A percentile compares a stretch with the other conserved stretches of the same genome.
Conservation (phyloP, 2,329 filamentous ascomycete genomes). For the Lachnellula subtilissima region DNA sequence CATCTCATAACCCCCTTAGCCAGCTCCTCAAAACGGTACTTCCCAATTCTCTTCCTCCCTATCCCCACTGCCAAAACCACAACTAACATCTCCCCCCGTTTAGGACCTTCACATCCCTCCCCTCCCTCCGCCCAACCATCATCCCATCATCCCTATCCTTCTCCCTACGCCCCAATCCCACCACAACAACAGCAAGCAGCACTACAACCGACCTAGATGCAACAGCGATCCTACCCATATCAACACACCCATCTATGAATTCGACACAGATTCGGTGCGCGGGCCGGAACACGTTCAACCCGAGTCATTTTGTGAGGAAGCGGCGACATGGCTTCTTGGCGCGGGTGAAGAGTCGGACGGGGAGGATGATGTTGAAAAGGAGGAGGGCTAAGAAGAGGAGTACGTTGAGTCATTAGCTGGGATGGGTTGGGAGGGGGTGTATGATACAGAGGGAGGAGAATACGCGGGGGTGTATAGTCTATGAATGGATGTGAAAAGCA, state of each 20-base stretch:
- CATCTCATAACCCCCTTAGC: conserved; percentile 7
- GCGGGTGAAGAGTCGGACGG: conserved; percentile 31
- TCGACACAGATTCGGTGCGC: conserved; percentile 30
- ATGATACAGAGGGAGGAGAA: background rate
- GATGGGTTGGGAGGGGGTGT: background rate
- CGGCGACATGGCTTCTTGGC: conserved; percentile 34
- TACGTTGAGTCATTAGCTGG: conserved; percentile 31
- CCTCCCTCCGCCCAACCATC: conserved; percentile 25
- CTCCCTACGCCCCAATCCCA: background rate
- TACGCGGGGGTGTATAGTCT: background rate
- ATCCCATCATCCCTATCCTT: conserved; percentile 14
- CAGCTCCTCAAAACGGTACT: conserved; percentile 17
- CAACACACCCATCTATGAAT: conserved; percentile 27
- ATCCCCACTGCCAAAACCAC: background rate
- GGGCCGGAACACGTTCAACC: conserved; percentile 31
- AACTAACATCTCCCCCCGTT: background rate
- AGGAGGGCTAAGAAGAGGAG: conserved; percentile 31
- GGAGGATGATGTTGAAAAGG: conserved; percentile 27
- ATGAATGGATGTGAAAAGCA: background rate
- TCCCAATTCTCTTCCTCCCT: background rate
- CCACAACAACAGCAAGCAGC: background rate
- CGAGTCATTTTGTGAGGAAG: conserved; percentile 35
- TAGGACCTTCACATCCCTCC: conserved; percentile 31
- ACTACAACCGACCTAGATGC: background rate
- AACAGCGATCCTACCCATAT: conserved; percentile 20